phyloP scores from a whole-genome alignment of 257 asterid species.

The Eucommia ulmoides region DNA sequence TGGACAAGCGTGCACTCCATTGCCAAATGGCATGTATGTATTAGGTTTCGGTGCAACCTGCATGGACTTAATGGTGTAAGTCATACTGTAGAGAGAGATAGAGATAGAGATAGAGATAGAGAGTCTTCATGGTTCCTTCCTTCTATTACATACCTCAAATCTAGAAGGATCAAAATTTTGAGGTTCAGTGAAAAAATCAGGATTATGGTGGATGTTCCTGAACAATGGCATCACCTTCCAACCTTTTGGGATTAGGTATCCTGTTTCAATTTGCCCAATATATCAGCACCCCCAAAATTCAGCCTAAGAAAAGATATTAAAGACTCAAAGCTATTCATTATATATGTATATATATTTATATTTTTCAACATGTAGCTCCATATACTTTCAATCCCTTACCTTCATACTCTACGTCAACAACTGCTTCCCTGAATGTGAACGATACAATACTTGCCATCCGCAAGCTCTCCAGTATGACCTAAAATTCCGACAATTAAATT shows the following conservation, averaged over 20 bases:
- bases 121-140: neutral
- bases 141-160: conserved; percentile 39
- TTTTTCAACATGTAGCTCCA: neutral
- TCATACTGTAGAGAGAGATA: too few species aligned
- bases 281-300: neutral
- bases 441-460: conserved; percentile 90
- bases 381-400: conserved; percentile 24
- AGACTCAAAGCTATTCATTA: neutral
- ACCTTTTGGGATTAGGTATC: conserved; percentile 81
- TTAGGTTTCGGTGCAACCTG: conserved; percentile 73
- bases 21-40: conserved; percentile 89
- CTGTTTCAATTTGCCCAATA: conserved; percentile 20
- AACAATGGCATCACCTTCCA: conserved; percentile 97
- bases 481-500: neutral
- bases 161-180: conserved; percentile 63
- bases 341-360: neutral
- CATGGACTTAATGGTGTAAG: conserved; percentile 10
- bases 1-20: conserved; percentile 83
- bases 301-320: neutral
- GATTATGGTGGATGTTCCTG: conserved; percentile 87
- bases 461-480: conserved; percentile 80
- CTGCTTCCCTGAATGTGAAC: conserved; percentile 91
- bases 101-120: too few species aligned
- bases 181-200: conserved; percentile 66
- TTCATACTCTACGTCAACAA: conserved; percentile 66